Evolutionary conservation across 208 protist species (phyloP), one percentile per base, ranked within the genome.

Genomic region (Paratrypanosoma confusum): DNA sequence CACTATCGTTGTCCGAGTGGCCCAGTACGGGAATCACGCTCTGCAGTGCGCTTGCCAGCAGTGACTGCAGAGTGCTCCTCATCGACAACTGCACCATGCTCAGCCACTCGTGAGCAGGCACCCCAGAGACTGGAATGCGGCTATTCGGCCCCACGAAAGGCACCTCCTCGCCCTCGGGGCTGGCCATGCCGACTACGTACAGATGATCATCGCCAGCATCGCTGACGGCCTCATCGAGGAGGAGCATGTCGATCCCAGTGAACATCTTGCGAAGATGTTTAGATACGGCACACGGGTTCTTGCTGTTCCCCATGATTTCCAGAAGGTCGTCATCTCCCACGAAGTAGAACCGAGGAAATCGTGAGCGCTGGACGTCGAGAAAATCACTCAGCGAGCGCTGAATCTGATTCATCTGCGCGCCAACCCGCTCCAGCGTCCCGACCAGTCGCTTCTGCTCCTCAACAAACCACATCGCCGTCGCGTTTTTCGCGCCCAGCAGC

Each of bases 231-330:
- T 76, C 68, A 13, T 63, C 58, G n/a, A 90, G 21, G 5, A 63
- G 41, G 32, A 99, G 56, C 20, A 64, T 57, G 6, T 87, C 48
- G 10, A 99, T 60, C n/a, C 97, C 97, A 13, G 97, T 96, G 78
- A 99, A 99, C 97, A 99, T 99, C 71, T 99, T 99, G 31, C 77
- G 80, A 20, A 99, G 81, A 63, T 99, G 97, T 47, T 97, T 98
- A 63, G 94, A 89, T 28, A 99, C 67, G 55, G 95, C 88, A 36
- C 59, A 39, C 3, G 69, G 71, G 48, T 97, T 91, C 40, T 89
- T 96, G 65, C 76, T 90, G 65, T 98, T 98, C 51, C 96, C 97
- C 51, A 99, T 91, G 32, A 99, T 98, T 62, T 99, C 97, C 2
- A 99, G 79, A 44, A 99, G 68, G 66, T 99, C 98, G 62, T 99